A percentile compares a stretch with the other conserved stretches of the same genome.
These are phyloP conservation scores for Cyphellophora europaea DNA, from an alignment of 2,329 filamentous ascomycete genomes.

Conservation along the genomic window DNA sequence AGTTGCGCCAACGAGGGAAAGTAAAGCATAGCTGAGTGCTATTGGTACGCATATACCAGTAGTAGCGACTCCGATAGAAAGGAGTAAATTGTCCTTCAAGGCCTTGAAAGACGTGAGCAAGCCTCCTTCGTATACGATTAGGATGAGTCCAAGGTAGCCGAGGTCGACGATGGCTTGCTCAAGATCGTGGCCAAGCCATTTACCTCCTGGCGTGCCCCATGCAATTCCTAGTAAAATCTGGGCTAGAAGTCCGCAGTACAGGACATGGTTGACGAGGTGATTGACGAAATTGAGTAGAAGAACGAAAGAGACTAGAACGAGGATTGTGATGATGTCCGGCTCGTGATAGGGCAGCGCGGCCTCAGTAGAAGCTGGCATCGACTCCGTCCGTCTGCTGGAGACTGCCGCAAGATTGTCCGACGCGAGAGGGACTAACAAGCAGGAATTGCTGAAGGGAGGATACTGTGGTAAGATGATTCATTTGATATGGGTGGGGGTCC, in stretches of 20 bases:
- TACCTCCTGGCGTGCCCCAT: slow-evolving; percentile 58
- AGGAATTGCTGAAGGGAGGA: no score
- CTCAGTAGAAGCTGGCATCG: no score
- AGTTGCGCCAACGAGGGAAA: slow-evolving; percentile 39
- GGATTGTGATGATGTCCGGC: slow-evolving; percentile 49
- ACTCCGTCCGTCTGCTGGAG: no score
- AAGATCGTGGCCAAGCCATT: slow-evolving; percentile 44
- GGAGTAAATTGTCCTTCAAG: slow-evolving; percentile 49
- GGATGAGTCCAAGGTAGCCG: slow-evolving; percentile 63
- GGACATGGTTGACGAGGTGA: slow-evolving; percentile 44
- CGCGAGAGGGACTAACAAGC: no score
- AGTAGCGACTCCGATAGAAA: slow-evolving; percentile 54
- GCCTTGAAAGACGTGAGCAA: slow-evolving; percentile 45
- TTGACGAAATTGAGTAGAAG: slow-evolving; percentile 53
- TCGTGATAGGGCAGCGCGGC: slow-evolving; percentile 46
- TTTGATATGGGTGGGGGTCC: no score
- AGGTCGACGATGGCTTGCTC: slow-evolving; percentile 53
- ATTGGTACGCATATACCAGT: slow-evolving; percentile 59
- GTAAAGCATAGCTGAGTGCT: slow-evolving; percentile 54
- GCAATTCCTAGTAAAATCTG: slow-evolving; percentile 62
- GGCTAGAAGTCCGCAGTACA: slow-evolving; percentile 64
- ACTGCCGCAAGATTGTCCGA: no score
- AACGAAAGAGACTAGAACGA: slow-evolving; percentile 54
- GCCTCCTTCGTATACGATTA: slow-evolving; percentile 63
- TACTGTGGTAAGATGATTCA: no score